Base-by-base conservation (phyloP, 768 basidiomycete species). In the Boletus rubescentipes region DNA sequence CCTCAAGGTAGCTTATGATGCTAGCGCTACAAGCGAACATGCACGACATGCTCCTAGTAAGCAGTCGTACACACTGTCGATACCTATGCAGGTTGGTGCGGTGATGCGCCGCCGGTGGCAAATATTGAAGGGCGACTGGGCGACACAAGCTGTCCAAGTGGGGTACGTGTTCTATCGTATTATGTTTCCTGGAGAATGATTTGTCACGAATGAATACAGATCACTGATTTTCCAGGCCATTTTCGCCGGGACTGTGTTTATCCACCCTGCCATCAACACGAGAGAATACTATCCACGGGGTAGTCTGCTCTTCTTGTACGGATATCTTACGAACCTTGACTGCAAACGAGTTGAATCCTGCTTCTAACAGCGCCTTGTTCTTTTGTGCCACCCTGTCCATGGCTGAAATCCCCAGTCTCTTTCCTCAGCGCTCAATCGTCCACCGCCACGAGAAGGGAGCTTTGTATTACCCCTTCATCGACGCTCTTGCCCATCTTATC, bases 281-380 rank as follows among this genome's bases (percentile, higher is more conserved):
- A 46, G 42, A 14, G 48, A 49, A 20, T 70, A 57, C 49, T 64
- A 59, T 51, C 83, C 86, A n/a, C 81, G 90, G 18, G 89, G 88
- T 37, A 85, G 89, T 71, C 76, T 87, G 23, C 73, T 93, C 18
- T 92, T 88, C 79, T 89, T 91, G 80, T 86, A 65, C 31, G 81
- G 71, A 34, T 37, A 18, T 35, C 16, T 20, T 12, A 3, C 16
- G 10, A 29, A 26, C 11, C 9, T 39, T 12, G 5, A 16, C 7
- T 42, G 15, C 23, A 49, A 23, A 10, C 3, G 16, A 1, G 36
- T 11, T 61, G 23, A 61, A 12, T 36, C 10, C 26, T 48, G 1
- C 15, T 0, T 76, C 42, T 71, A 72, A 53, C 76, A 78, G 56
- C 72, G 73, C n/a, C 67, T 68, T 45, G 57, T 74, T 88, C 9